A percentile compares a stretch with the other conserved stretches of the same genome.
Evolutionary conservation across 192 early-diverging fungal genomes (phyloP).

Genomic region (Allomyces arbusculus): DNA sequence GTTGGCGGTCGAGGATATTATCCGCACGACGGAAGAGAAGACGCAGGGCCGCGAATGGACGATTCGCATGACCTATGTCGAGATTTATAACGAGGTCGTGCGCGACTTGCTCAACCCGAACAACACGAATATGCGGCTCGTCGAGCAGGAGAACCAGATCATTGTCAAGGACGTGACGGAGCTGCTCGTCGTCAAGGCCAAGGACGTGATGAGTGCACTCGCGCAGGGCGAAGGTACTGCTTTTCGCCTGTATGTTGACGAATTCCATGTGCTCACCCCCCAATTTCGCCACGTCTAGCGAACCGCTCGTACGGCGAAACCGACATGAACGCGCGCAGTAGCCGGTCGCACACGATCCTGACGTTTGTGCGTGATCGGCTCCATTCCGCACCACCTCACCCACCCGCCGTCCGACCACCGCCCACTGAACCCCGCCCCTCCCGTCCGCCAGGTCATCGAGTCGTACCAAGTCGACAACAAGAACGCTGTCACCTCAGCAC

Average conservation of each 20-base stretch:
- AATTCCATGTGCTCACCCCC: background rate
- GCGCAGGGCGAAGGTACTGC: constrained; percentile 38
- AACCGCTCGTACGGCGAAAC: constrained; percentile 79
- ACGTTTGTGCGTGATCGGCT: constrained; percentile 23
- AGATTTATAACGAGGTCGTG: constrained; percentile 93
- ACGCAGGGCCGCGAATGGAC: background rate
- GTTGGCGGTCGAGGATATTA: constrained; percentile 45
- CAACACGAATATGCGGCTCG: constrained; percentile 65
- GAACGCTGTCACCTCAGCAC: constrained; percentile 1
- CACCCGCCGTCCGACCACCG: background rate
- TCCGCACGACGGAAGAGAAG: constrained; percentile 35
- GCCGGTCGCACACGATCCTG: constrained; percentile 89
- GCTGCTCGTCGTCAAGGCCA: constrained; percentile 4
- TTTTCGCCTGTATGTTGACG: no score
- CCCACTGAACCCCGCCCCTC: background rate
- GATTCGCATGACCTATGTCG: background rate
- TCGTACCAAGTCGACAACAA: constrained; percentile 1
- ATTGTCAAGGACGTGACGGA: constrained; percentile 19
- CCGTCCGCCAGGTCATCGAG: background rate
- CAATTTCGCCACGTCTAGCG: constrained; percentile 4
- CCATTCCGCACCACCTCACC: no score
- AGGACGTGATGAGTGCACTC: constrained; percentile 54
- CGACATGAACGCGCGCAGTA: constrained; percentile 77
- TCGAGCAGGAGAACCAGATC: constrained; percentile 53
- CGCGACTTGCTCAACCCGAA: constrained; percentile 76